Evolutionary conservation across 2,329 filamentous ascomycete species (phyloP), one percentile per base, ranked within the genome.

Genomic region (Venturia asperata): DNA sequence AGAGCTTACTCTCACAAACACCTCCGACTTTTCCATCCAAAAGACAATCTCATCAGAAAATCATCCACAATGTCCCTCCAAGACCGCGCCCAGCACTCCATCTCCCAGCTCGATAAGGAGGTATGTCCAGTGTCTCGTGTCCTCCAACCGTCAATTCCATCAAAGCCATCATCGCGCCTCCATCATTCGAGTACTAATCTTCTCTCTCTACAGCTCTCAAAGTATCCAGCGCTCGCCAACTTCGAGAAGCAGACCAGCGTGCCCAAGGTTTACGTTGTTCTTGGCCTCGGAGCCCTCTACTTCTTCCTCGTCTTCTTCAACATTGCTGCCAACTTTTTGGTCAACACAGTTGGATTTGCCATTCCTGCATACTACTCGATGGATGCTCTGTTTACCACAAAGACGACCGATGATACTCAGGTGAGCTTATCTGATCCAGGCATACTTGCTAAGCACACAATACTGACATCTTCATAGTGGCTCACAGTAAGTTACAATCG

Each of bases 281-380:
- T 93, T 71, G 91, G 90, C 72, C 74, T 91, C 66, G 87, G 78
- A 67, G 87, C 87, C 63, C 85, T 92, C 70, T 95, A 95, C 83
- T 91, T 94, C 81, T 91, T 93, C 82, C 85, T 94, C 71, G 90
- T 94, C 79, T 87, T 94, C 81, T 92, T 95, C 83, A 95, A 95
- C 84, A 89, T 94, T 69, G 91, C 88, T 69, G 90, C 91, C 72
- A 90, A 92, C 79, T 88, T 94, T 74, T 82, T 95, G 71, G 92
- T 91, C 79, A 95, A 95, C 81, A 79, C 92, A 70, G 90, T 90
- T 70, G 91, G 91, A 68, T 94, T 94, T 76, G 79, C 89, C 71
- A 84, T 95, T 68, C 91, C 91, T 34, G 87, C 86, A 67, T 94
- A 94, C 83, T 95, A 93, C 79, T 93, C 90, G 43, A 80, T 94